A percentile compares a stretch with the other conserved stretches of the same genome.
Evolutionary conservation across 306 rosid species (phyloP).

Genomic region (Prunus mume): DNA sequence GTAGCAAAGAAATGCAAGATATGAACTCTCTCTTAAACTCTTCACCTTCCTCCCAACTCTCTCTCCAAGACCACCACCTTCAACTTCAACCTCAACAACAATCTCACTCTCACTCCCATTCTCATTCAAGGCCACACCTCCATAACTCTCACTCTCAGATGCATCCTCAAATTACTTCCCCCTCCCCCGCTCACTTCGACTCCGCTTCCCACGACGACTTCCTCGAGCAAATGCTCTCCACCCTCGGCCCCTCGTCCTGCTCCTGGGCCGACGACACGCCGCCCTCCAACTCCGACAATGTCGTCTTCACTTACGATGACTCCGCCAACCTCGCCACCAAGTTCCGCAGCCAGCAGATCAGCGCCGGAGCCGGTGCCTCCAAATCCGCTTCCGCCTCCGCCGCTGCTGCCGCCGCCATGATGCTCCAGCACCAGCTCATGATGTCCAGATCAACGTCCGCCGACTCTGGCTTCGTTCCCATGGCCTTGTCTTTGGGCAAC

Average conservation of each 20-base stretch:
- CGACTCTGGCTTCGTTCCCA: conserved; percentile 43
- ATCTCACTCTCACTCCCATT: neutral
- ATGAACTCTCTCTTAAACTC: conserved; percentile 56
- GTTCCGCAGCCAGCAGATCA: conserved; percentile 77
- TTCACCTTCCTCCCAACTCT: conserved; percentile 32
- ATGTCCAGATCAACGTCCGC: conserved; percentile 31
- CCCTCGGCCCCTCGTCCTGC: conserved; percentile 47
- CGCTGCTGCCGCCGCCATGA: conserved; percentile 52
- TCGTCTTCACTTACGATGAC: conserved; percentile 49
- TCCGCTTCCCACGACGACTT: conserved; percentile 75
- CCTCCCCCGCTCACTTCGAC: conserved; percentile 37
- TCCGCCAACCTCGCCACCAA: conserved; percentile 57
- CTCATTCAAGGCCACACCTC: conserved; percentile 18
- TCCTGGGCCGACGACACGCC: conserved; percentile 50
- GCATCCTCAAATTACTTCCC: conserved; percentile 18
- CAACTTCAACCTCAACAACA: conserved; percentile 15
- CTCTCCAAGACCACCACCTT: conserved; percentile 48
- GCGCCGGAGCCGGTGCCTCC: conserved; percentile 22
- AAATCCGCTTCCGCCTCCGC: conserved; percentile 29
- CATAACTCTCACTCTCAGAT: conserved; percentile 37
- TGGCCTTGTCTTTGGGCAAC: conserved; percentile 45
- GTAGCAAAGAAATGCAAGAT: conserved; percentile 65
- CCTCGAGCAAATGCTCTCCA: conserved; percentile 84
- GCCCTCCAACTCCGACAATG: conserved; percentile 17
- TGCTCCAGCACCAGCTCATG: conserved; percentile 78